Conservation (phyloP, 345 rosid genomes). For the Acer negundo region DNA sequence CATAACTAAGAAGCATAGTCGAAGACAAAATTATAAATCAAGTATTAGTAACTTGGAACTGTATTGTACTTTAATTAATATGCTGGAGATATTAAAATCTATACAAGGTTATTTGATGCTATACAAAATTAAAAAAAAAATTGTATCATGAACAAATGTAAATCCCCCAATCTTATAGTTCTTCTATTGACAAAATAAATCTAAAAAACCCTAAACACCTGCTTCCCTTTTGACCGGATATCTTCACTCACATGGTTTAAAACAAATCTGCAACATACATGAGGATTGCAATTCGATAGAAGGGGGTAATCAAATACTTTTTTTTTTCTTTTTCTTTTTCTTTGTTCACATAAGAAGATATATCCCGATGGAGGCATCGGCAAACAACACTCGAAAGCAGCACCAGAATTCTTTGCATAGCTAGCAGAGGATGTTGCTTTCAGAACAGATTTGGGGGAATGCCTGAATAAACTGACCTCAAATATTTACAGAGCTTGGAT, state of each 20-base stretch:
- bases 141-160: not conserved
- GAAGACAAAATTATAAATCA: not conserved
- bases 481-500: not conserved
- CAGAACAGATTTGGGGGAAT: not conserved
- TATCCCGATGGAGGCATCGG: not conserved
- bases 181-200: not conserved
- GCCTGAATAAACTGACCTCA: conserved; percentile 11
- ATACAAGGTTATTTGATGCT: not conserved
- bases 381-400: conserved; percentile 9
- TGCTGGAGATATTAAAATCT: not conserved
- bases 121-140: not conserved
- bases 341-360: not conserved
- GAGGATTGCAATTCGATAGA: not conserved
- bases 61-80: not conserved
- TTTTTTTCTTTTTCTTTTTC: not conserved
- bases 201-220: not conserved
- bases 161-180: not conserved
- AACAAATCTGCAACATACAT: not conserved
- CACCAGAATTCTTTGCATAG: not conserved
- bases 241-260: not conserved
- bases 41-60: not conserved
- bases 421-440: not conserved
- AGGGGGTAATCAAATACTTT: not conserved
- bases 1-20: not conserved
- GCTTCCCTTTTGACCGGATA: not conserved